These are phyloP conservation scores for Pseudopyricularia cyperi DNA, from an alignment of 2,329 filamentous ascomycete species.

Conservation along the genomic window DNA sequence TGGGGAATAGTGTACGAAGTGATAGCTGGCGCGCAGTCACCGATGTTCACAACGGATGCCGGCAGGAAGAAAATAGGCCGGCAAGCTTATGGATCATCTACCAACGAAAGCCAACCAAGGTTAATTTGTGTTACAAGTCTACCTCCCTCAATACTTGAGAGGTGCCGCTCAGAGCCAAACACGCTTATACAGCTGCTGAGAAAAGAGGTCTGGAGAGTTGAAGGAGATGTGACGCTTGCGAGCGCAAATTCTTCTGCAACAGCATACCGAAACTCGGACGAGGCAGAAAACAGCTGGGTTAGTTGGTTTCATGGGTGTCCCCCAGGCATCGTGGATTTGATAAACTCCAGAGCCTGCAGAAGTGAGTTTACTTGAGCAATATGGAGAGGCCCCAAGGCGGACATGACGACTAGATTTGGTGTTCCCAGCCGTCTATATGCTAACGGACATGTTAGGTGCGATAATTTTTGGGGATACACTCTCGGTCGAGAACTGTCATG, in stretches of 20 bases:
- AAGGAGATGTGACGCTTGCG: slow-evolving; percentile 25
- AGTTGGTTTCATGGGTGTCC: slow-evolving; percentile 57
- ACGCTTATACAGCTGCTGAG: slow-evolving; percentile 64
- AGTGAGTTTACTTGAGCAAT: slow-evolving; percentile 28
- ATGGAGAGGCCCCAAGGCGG: neutral
- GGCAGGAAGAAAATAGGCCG: neutral
- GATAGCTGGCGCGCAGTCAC: too few species aligned
- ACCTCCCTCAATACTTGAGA: slow-evolving; percentile 60
- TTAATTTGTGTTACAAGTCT: slow-evolving; percentile 42
- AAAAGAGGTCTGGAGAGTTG: slow-evolving; percentile 56
- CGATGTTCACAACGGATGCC: neutral
- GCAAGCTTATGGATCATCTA: too few species aligned
- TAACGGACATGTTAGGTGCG: slow-evolving; percentile 33
- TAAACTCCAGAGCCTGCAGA: slow-evolving; percentile 65
- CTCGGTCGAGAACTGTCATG: slow-evolving; percentile 39
- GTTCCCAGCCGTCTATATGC: too few species aligned
- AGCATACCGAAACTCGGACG: neutral
- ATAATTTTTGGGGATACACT: slow-evolving; percentile 78
- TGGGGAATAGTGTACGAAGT: slow-evolving; percentile 66
- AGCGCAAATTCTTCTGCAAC: neutral
- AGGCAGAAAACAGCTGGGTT: slow-evolving; percentile 35
- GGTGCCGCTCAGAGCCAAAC: slow-evolving; percentile 60
- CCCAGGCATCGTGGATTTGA: slow-evolving; percentile 58
- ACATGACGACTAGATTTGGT: neutral
- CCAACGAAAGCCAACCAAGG: slow-evolving; percentile 5